These are phyloP conservation scores for Ocimum tenuiflorum DNA, from an alignment of 257 asterid species.

Conservation along the genomic window DNA sequence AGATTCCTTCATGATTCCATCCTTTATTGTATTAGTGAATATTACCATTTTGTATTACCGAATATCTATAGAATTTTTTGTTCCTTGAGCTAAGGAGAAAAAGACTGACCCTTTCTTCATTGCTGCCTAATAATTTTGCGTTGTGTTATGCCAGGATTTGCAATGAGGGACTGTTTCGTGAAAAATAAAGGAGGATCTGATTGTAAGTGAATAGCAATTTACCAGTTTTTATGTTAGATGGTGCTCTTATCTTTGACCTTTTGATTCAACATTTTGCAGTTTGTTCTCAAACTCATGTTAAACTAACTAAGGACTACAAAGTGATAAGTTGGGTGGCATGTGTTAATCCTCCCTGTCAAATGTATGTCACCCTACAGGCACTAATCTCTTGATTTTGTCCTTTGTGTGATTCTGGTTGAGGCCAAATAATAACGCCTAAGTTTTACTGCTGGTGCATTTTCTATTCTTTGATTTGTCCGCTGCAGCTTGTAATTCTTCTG, in stretches of 20 bases:
- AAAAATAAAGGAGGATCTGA: conserved; percentile 27
- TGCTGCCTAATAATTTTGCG: conserved; percentile 16
- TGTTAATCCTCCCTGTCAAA: conserved; percentile 36
- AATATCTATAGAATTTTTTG: neutral
- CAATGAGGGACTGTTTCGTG: conserved; percentile 24
- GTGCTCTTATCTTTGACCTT: conserved; percentile 7
- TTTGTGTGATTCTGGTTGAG: neutral
- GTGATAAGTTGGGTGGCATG: conserved; percentile 42
- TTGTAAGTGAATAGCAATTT: neutral
- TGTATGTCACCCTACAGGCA: conserved; percentile 34
- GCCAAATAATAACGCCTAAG: neutral
- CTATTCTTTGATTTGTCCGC: conserved; percentile 6
- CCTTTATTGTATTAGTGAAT: neutral
- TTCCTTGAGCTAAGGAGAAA: conserved; percentile 1
- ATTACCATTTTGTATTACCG: neutral
- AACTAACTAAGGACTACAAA: conserved; percentile 44
- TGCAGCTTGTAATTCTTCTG: conserved; percentile 12
- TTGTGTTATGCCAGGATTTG: conserved; percentile 23
- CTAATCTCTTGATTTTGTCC: neutral
- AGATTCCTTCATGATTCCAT: neutral
- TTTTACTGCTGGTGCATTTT: neutral
- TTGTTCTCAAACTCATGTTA: conserved; percentile 22
- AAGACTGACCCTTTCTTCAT: neutral
- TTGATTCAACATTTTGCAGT: conserved; percentile 32
- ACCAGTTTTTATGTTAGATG: neutral